Evolutionary conservation across 371 early-diverging fungal species (phyloP).

Genomic region (Apophysomyces trapeziformis): DNA sequence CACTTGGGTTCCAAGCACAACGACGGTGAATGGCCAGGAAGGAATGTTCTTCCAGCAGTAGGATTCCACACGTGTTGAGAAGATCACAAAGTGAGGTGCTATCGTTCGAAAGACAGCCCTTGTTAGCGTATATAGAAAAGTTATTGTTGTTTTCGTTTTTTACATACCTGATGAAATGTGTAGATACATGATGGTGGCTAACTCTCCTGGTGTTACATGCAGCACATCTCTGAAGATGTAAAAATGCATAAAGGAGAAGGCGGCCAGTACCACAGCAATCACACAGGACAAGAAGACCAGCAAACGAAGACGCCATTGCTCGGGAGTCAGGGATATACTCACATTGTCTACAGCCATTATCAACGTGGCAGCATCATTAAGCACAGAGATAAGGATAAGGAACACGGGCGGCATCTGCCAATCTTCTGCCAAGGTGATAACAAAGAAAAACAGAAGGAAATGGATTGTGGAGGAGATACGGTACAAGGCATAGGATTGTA

Average conservation of each 20-base stretch:
- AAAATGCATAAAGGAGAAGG: conserved; percentile 83
- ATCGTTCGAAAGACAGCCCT: neutral
- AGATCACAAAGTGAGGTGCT: conserved; percentile 95
- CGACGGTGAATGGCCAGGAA: conserved; percentile 75
- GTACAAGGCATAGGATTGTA: conserved; percentile 89
- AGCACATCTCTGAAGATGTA: conserved; percentile 73
- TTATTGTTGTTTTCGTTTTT: neutral
- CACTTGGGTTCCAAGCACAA: conserved; percentile 89
- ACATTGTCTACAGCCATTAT: conserved; percentile 94
- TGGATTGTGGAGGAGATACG: conserved; percentile 93
- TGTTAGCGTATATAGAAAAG: neutral
- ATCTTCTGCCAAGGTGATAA: conserved; percentile 77
- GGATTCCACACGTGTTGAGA: conserved; percentile 92
- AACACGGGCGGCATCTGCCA: conserved; percentile 85
- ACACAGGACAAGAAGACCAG: conserved; percentile 80
- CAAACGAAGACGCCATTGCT: conserved; percentile 89
- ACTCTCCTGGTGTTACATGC: conserved; percentile 39
- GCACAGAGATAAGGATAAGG: conserved; percentile 84
- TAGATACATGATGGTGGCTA: conserved; percentile 88
- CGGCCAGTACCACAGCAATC: conserved; percentile 72
- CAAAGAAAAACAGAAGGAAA: conserved; percentile 91
- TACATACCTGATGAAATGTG: conserved; percentile 80
- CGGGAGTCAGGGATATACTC: conserved; percentile 77
- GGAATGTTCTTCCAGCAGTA: conserved; percentile 90
- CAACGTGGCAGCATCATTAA: conserved; percentile 91